Base-by-base conservation (phyloP, 2,329 filamentous ascomycete genomes). In the Pseudogymnoascus sp. region DNA sequence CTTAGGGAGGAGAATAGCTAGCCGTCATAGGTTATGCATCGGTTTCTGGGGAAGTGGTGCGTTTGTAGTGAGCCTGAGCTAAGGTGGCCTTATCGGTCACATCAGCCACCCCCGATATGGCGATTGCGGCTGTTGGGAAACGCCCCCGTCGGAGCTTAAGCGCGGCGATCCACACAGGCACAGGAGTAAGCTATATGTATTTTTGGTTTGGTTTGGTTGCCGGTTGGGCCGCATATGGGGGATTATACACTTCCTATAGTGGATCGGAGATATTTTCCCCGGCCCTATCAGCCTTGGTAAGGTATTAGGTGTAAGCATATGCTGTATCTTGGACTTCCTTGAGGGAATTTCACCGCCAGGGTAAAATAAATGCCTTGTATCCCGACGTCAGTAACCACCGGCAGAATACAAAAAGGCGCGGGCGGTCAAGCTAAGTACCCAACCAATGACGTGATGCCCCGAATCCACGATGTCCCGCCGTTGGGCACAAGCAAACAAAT, bases 51-150 rank as follows among this genome's bases (percentile, higher is more conserved):
- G 50, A 33, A 57, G 50, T 35, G 50, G 6, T 57, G 50, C 17
- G 15, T 28, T 35, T 1, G 50, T 13, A 13, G 10, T 35, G 50
- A 57, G n/a, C 28, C 11, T 33, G 28, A 57, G 50, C 50, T 57
- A 57, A 57, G 50, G 50, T 57, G 50, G 50, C 50, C 50, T 57
- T 57, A 57, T 57, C 50, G 50, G 50, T 57, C 19, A 28, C 28
- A 57, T 35, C 28, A 57, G 50, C 50, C n/a, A 57, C 28, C 28
- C n/a, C n/a, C 50, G 50, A 57, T 57, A 35, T 57, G 50, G 28
- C 28, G 50, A 57, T 57, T 28, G 50, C 50, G 50, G 50, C 50
- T 57, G 21, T 9, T 57, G 5, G 28, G 28, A 33, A 17, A 33
- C 50, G 50, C 10, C 6, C 5, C 28, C 50, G 15, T 53, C 17